These are phyloP conservation scores for Paraphoma chrysanthemicola DNA, from an alignment of 2,329 filamentous ascomycete species.

Conservation along the genomic window DNA sequence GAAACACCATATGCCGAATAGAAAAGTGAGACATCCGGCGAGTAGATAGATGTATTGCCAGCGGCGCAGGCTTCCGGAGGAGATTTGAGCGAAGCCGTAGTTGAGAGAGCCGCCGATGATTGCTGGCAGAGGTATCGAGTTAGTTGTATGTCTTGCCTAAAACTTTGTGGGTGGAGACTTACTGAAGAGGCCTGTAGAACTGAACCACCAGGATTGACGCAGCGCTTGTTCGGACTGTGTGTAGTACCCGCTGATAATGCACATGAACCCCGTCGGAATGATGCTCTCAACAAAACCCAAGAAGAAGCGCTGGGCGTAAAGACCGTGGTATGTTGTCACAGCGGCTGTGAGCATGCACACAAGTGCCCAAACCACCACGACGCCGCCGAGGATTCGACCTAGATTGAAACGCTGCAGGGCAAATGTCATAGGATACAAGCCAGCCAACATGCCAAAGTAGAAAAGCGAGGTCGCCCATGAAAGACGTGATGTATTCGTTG, in stretches of 20 bases:
- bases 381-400: constrained; percentile 67
- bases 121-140: background rate
- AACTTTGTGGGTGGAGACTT: too few species aligned
- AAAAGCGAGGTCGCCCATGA: constrained; percentile 81
- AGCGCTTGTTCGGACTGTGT: constrained; percentile 54
- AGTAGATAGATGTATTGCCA: constrained; percentile 76
- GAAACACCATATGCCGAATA: constrained; percentile 72
- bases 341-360: constrained; percentile 74
- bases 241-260: constrained; percentile 55
- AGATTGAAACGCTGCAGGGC: constrained; percentile 71
- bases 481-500: constrained; percentile 70
- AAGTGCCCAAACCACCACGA: constrained; percentile 71
- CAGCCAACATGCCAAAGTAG: constrained; percentile 80
- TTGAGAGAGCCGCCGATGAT: constrained; percentile 43
- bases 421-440: constrained; percentile 76
- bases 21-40: constrained; percentile 61
- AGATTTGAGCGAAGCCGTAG: constrained; percentile 49
- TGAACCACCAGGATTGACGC: constrained; percentile 71
- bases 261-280: constrained; percentile 65
- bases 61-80: constrained; percentile 48
- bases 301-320: constrained; percentile 65
- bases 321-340: constrained; percentile 67
- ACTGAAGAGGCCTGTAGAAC: constrained; percentile 56
- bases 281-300: constrained; percentile 64
- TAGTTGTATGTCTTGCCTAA: too few species aligned